Base-by-base conservation (phyloP, 768 basidiomycete species). In the Termitomyces titanicus region DNA sequence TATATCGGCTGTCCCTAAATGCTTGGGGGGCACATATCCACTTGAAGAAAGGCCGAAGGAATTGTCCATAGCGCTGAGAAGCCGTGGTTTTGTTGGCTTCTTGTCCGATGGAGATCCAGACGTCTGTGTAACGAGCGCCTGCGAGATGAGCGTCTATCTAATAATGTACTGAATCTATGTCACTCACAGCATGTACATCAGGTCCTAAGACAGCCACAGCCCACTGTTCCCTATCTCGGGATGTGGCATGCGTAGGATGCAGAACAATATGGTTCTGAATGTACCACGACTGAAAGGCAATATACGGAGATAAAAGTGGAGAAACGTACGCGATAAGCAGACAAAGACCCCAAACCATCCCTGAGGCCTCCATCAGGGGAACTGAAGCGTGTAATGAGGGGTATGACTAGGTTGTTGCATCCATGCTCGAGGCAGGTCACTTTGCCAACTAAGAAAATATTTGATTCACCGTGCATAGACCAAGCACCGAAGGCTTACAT, bases 351-450 rank as follows among this genome's bases (percentile, higher is more conserved):
- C 51, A 81, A 59, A 20, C 82, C 80, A 22, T 70, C 69, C 17
- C 48, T 51, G 57, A 63, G 64, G 12, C 80, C 79, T n/a, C 78
- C 76, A 63, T 79, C 78, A 4, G 59, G 53, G 2, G 56, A 56
- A 29, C 62, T 66, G 17, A 61, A 44, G 48, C 71, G 70, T 34
- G 59, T 56, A 5, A 55, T 58, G 34, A 83, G 68, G 3, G 66
- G 46, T 25, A 82, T 71, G 15, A 54, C 42, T 39, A 64, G 50
- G 40, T 35, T 47, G 20, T 70, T 61, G 61, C 82, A 83, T 7
- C 72, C 74, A n/a, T 70, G 60, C 63, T 82, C 79, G n/a, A 78
- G 64, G 56, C 82, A 83, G 8, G 65, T 69, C 17, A 77, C 63
- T 17, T 58, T 56, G 18, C 80, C 81, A 60, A 66, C 81, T 83